These are phyloP conservation scores for Phyllosticta citriasiana DNA, from an alignment of 2,329 filamentous ascomycete species.

Conservation along the genomic window DNA sequence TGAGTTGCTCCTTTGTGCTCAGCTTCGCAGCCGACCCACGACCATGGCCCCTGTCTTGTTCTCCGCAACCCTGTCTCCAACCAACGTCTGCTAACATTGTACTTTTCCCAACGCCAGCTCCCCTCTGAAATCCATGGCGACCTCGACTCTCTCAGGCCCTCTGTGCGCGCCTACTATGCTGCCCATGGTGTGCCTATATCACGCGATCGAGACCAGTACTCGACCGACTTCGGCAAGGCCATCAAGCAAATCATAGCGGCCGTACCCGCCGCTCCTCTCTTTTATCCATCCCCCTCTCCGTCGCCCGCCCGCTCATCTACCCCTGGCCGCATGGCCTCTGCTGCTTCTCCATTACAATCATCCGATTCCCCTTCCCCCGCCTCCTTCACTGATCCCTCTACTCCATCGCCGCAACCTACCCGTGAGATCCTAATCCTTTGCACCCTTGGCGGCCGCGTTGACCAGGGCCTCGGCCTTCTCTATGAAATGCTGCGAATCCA, in stretches of 20 bases:
- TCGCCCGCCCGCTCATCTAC: background rate
- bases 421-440: slow-evolving; percentile 67
- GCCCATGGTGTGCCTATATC: slow-evolving; percentile 39
- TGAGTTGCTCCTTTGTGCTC: slow-evolving; percentile 14
- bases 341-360: background rate
- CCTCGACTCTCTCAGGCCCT: slow-evolving; percentile 66
- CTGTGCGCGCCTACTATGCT: slow-evolving; percentile 57
- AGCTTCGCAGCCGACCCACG: background rate
- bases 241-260: slow-evolving; percentile 47
- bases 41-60: slow-evolving; percentile 23
- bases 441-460: slow-evolving; percentile 79
- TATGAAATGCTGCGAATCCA: slow-evolving; percentile 64
- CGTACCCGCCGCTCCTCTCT: slow-evolving; percentile 25
- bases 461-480: slow-evolving; percentile 82
- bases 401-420: background rate
- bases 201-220: slow-evolving; percentile 68
- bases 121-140: slow-evolving; percentile 71
- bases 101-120: slow-evolving; percentile 14
- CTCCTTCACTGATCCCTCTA: background rate
- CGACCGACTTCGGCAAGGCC: slow-evolving; percentile 82
- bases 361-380: background rate
- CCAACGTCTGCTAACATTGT: background rate
- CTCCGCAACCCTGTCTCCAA: background rate
- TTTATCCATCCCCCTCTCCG: slow-evolving; percentile 13
- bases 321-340: background rate